Percentiles rank a stretch among this genome's conserved stretches.
These are phyloP conservation scores for Annona squamosa DNA, from an alignment of 164 flowering plant genomes.

Conservation along the genomic window DNA sequence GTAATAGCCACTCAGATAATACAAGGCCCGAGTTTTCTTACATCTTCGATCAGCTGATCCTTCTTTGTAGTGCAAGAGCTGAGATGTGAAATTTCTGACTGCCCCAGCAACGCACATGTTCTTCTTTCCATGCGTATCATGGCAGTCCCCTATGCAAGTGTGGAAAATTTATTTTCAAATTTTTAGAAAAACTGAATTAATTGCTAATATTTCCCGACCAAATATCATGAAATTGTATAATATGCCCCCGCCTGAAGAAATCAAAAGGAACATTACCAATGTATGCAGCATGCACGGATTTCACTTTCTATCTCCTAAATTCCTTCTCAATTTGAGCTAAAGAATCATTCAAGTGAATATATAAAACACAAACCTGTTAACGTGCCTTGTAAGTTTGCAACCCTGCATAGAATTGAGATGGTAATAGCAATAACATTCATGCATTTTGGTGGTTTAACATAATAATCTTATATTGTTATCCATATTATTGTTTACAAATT, in stretches of 20 bases:
- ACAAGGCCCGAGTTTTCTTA: conserved; percentile 22
- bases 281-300: too few relatives aligned
- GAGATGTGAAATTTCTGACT: conserved; percentile 71
- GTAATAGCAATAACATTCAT: too few relatives aligned
- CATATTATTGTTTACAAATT: too few relatives aligned
- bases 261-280: neutral
- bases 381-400: too few relatives aligned
- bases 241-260: neutral
- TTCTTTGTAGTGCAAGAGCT: conserved; percentile 63
- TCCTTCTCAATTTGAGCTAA: too few relatives aligned
- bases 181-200: neutral
- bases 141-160: conserved; percentile 71
- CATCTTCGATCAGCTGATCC: conserved; percentile 80
- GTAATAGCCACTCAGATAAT: neutral
- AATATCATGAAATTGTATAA: neutral
- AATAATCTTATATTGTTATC: too few relatives aligned
- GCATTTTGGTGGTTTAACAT: too few relatives aligned
- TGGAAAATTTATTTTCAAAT: neutral
- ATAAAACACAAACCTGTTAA: too few relatives aligned
- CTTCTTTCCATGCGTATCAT: conserved; percentile 53
- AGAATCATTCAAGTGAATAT: too few relatives aligned
- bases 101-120: conserved; percentile 94
- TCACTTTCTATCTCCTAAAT: too few relatives aligned
- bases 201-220: neutral
- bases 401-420: too few relatives aligned